Evolutionary conservation across 75 land plant species (phyloP).

Genomic region (Selaginella tamariscina): DNA sequence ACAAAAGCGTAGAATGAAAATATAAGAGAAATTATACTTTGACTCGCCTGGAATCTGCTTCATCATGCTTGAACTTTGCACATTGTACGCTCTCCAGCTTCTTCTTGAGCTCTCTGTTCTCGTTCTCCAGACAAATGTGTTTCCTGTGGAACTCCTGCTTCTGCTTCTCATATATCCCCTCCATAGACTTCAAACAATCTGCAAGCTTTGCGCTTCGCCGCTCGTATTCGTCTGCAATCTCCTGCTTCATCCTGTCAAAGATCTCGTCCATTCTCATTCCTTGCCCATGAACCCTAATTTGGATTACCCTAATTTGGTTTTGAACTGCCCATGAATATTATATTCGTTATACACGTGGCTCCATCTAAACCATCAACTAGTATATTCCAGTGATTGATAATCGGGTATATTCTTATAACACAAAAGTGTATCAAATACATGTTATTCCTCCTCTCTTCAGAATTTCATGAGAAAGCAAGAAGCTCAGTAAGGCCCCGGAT

Average conservation of each 20-base stretch:
- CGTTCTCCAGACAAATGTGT: not conserved
- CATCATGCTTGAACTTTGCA: not conserved
- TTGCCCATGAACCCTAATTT: not conserved
- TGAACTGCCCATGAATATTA: too few species aligned
- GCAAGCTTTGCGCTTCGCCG: not conserved
- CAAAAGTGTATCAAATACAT: too few species aligned
- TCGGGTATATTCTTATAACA: too few species aligned
- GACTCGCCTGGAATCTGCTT: not conserved
- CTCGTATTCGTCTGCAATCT: not conserved
- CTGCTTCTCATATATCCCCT: not conserved
- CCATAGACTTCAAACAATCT: not conserved
- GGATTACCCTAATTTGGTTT: too few species aligned
- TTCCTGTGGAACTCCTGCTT: not conserved
- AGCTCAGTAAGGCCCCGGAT: conserved; percentile 39
- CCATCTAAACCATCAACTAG: too few species aligned
- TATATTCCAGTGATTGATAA: too few species aligned
- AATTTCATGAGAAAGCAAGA: too few species aligned
- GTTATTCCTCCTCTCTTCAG: too few species aligned
- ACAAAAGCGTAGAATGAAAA: too few species aligned
- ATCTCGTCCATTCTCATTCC: not conserved
- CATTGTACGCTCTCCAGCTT: not conserved
- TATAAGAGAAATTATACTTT: not conserved
- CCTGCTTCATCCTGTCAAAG: not conserved
- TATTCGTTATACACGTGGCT: too few species aligned
- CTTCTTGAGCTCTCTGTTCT: not conserved